A percentile compares a stretch with the other conserved stretches of the same genome.
These are phyloP conservation scores for Actinomortierella ambigua DNA, from an alignment of 371 early-diverging fungal species.

Conservation along the genomic window DNA sequence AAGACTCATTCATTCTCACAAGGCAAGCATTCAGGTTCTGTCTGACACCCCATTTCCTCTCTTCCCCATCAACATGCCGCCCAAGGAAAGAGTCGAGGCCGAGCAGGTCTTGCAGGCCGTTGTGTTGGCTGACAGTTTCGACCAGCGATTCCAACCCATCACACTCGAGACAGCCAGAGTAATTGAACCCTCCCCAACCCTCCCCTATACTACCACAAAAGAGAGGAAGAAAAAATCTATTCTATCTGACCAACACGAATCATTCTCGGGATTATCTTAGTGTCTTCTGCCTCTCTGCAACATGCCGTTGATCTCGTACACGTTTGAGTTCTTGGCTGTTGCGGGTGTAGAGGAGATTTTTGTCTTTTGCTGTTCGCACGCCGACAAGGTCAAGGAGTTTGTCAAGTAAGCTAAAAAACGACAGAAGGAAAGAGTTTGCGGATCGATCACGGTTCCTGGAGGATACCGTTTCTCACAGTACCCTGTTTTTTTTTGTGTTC, in stretches of 20 bases:
- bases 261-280: conserved; percentile 47
- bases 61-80: conserved; percentile 22
- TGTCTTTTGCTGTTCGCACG: conserved; percentile 84
- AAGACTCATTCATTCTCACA: too few relatives aligned
- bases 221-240: background rate
- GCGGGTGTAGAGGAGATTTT: conserved; percentile 88
- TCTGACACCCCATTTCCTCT: too few relatives aligned
- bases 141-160: conserved; percentile 87
- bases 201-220: background rate
- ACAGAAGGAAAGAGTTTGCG: too few relatives aligned
- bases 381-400: conserved; percentile 83
- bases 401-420: conserved; percentile 73
- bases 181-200: conserved; percentile 18
- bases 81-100: conserved; percentile 52
- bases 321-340: conserved; percentile 86
- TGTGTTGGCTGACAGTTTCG: conserved; percentile 91
- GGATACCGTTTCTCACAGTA: too few relatives aligned
- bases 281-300: conserved; percentile 94
- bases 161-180: conserved; percentile 88
- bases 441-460: too few relatives aligned
- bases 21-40: too few relatives aligned
- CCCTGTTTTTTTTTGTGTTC: background rate
- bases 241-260: conserved; percentile 2
- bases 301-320: conserved; percentile 94
- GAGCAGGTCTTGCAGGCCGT: conserved; percentile 82